phyloP scores from a whole-genome alignment of 2,329 filamentous ascomycete species.

The Phaeoacremonium minimum region DNA sequence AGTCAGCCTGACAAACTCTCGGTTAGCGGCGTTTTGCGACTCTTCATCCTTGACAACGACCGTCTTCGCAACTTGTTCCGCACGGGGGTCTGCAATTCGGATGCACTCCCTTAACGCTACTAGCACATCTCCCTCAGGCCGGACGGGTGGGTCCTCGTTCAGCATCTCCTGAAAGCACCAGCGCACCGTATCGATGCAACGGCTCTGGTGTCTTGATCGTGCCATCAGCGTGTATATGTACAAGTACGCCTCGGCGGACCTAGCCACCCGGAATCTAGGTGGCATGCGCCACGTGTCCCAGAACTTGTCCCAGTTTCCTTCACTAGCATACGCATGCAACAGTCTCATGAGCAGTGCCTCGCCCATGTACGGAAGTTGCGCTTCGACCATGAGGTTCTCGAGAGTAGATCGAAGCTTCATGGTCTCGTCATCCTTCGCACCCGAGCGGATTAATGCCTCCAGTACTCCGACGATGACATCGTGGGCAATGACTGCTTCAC shows the following conservation, averaged over 20 bases:
- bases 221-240: conserved; percentile 47
- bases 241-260: conserved; percentile 51
- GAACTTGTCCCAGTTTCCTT: conserved; percentile 49
- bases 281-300: conserved; percentile 58
- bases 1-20: conserved; percentile 32
- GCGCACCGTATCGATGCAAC: conserved; percentile 44
- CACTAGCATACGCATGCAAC: conserved; percentile 39
- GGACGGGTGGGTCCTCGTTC: conserved; percentile 46
- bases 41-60: conserved; percentile 11
- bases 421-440: conserved; percentile 24
- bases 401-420: conserved; percentile 37
- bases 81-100: conserved; percentile 45
- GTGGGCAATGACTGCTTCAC: conserved; percentile 33
- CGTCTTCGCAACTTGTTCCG: conserved; percentile 25
- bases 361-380: conserved; percentile 28
- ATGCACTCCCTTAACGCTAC: conserved; percentile 50
- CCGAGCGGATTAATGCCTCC: conserved; percentile 28
- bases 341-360: conserved; percentile 32
- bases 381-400: conserved; percentile 35
- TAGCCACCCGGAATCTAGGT: conserved; percentile 40
- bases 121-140: conserved; percentile 36
- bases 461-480: conserved; percentile 48
- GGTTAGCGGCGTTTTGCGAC: conserved; percentile 7
- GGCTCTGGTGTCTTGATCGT: conserved; percentile 31
- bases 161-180: conserved; percentile 56